Evolutionary conservation across 805 yeast species (phyloP).

Genomic region (Helenozyma rhizophorensis): DNA sequence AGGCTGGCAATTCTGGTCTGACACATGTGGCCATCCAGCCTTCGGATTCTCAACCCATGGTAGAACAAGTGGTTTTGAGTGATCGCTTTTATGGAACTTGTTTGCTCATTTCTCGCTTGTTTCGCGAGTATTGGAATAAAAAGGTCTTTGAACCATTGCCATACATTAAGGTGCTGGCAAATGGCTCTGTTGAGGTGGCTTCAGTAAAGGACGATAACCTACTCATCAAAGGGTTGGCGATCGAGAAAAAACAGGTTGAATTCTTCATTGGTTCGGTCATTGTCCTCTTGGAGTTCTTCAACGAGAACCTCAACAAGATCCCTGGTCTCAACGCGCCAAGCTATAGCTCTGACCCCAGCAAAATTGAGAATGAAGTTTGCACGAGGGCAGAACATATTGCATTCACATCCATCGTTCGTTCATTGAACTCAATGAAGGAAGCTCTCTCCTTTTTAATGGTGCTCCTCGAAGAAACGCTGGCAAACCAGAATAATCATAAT

Average conservation of each 20-base stretch:
- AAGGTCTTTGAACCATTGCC: slow-evolving; percentile 56
- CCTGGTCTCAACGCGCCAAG: slow-evolving; percentile 60
- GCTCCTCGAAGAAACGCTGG: slow-evolving; percentile 65
- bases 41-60: slow-evolving; percentile 32
- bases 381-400: slow-evolving; percentile 90
- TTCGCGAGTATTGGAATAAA: slow-evolving; percentile 74
- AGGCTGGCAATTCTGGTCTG: too few relatives aligned
- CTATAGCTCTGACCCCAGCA: slow-evolving; percentile 45
- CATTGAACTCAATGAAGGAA: slow-evolving; percentile 77
- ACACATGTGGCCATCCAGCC: neutral
- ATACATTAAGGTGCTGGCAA: slow-evolving; percentile 32
- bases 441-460: slow-evolving; percentile 85
- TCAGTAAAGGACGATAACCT: slow-evolving; percentile 42
- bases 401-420: slow-evolving; percentile 67
- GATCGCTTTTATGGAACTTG: slow-evolving; percentile 90
- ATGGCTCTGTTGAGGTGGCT: slow-evolving; percentile 33
- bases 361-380: slow-evolving; percentile 60
- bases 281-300: slow-evolving; percentile 65
- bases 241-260: slow-evolving; percentile 52
- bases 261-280: slow-evolving; percentile 67
- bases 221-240: slow-evolving; percentile 42
- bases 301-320: slow-evolving; percentile 56
- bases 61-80: slow-evolving; percentile 80
- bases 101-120: slow-evolving; percentile 68
- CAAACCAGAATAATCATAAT: slow-evolving; percentile 42